Percentiles rank a stretch among this genome's conserved stretches.
Evolutionary conservation across 805 yeast genomes (phyloP).

Genomic region (Candida tallmaniae): DNA sequence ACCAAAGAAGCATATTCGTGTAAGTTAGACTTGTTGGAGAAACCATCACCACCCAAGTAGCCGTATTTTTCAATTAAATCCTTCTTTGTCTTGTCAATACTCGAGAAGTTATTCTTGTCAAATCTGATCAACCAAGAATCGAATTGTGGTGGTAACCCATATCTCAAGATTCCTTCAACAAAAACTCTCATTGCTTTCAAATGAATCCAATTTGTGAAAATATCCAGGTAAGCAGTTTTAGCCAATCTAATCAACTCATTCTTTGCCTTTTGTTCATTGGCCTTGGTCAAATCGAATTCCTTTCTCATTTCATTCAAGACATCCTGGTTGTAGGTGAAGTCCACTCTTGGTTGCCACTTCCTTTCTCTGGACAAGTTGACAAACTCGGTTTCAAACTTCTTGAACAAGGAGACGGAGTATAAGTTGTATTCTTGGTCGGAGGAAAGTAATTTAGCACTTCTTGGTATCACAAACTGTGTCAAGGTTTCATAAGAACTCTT

Average conservation of each 20-base stretch:
- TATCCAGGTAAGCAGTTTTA: conserved; percentile 85
- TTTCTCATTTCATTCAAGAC: conserved; percentile 64
- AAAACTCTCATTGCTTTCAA: conserved; percentile 81
- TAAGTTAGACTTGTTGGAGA: conserved; percentile 63
- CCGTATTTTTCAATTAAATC: conserved; percentile 76
- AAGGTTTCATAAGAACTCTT: conserved; percentile 69
- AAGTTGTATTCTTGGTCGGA: conserved; percentile 71
- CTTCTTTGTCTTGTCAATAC: conserved; percentile 54
- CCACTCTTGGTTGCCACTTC: conserved; percentile 85
- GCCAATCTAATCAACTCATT: conserved; percentile 80
- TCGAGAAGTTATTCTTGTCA: conserved; percentile 29
- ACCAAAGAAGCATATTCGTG: conserved; percentile 89
- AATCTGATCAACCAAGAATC: conserved; percentile 48
- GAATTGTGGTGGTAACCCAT: conserved; percentile 95
- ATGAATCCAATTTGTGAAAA: conserved; percentile 84
- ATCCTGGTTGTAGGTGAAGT: conserved; percentile 81
- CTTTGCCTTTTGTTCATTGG: conserved; percentile 66
- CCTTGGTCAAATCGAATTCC: conserved; percentile 73
- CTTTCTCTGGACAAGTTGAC: conserved; percentile 69
- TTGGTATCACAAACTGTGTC: conserved; percentile 82
- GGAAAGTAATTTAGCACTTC: conserved; percentile 69
- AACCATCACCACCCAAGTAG: conserved; percentile 88
- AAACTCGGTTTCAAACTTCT: conserved; percentile 71
- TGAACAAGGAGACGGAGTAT: conserved; percentile 79
- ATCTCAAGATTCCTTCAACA: conserved; percentile 91